Conservation (phyloP, 2,329 filamentous ascomycete genomes). For the Sporothrix sp. region DNA sequence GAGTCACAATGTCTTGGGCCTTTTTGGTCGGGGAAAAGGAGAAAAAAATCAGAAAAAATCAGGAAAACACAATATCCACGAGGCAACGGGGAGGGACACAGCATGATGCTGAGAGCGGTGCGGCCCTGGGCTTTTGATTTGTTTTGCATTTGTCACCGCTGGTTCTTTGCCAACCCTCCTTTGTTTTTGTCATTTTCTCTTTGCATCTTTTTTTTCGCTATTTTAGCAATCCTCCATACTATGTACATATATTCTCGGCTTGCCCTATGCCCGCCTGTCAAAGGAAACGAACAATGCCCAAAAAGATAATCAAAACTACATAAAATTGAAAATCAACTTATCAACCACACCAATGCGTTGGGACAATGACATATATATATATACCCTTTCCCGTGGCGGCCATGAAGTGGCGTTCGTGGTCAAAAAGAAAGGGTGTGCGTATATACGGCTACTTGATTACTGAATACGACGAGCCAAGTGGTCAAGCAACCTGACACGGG, state of each 20-base stretch:
- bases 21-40: not conserved
- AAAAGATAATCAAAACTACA: constrained; percentile 3
- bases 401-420: no score
- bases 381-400: no score
- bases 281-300: not conserved
- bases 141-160: not conserved
- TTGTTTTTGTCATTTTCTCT: not conserved
- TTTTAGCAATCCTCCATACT: not conserved
- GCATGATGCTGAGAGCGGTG: no score
- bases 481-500: no score
- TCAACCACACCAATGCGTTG: not conserved
- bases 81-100: not conserved
- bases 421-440: no score
- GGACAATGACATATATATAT: no score
- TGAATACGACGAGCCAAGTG: no score
- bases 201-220: not conserved
- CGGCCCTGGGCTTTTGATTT: not conserved
- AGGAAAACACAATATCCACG: not conserved
- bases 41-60: not conserved
- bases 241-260: constrained; percentile 11
- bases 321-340: not conserved
- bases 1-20: no score
- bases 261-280: not conserved
- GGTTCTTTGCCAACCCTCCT: not conserved
- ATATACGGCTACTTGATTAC: no score